phyloP scores from a whole-genome alignment of 2,329 filamentous ascomycete genomes.

The Cadophora gregata region DNA sequence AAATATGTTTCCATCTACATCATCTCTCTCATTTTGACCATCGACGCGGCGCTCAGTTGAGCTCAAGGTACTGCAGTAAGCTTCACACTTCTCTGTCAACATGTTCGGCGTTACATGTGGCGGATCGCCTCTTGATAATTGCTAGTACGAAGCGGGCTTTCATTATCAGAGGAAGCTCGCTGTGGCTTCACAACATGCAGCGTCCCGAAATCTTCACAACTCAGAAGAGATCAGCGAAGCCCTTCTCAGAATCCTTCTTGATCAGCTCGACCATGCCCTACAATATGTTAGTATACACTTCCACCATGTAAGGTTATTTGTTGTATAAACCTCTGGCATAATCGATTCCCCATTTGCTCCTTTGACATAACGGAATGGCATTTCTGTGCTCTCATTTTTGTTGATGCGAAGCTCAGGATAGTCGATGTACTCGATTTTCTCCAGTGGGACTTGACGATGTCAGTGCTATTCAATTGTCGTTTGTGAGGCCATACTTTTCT shows the following conservation, averaged over 20 bases:
- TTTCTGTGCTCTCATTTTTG: slow-evolving; percentile 91
- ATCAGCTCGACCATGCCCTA: slow-evolving; percentile 93
- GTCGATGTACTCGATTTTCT: slow-evolving; percentile 82
- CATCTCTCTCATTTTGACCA: not conserved
- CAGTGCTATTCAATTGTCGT: not conserved
- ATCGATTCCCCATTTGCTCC: slow-evolving; percentile 77
- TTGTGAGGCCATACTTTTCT: slow-evolving; percentile 68
- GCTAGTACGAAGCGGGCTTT: not conserved
- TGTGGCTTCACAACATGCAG: not conserved
- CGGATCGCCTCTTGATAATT: not conserved
- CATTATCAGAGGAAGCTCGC: not conserved
- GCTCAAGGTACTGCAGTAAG: not conserved
- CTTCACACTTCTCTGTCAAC: not conserved
- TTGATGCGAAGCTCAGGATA: slow-evolving; percentile 89
- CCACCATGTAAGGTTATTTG: not conserved
- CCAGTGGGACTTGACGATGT: slow-evolving; percentile 67
- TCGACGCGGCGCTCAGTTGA: not conserved
- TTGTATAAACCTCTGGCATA: slow-evolving; percentile 78
- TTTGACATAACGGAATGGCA: slow-evolving; percentile 97
- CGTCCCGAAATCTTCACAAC: not conserved
- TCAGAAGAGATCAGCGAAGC: slow-evolving; percentile 82
- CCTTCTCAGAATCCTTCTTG: slow-evolving; percentile 91
- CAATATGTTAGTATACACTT: slow-evolving; percentile 32
- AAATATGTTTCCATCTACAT: not conserved
- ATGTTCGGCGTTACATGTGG: not conserved